Evolutionary conservation across 2,329 filamentous ascomycete species (phyloP), one percentile per base, ranked within the genome.

Genomic region (Botrytis pseudocinerea): DNA sequence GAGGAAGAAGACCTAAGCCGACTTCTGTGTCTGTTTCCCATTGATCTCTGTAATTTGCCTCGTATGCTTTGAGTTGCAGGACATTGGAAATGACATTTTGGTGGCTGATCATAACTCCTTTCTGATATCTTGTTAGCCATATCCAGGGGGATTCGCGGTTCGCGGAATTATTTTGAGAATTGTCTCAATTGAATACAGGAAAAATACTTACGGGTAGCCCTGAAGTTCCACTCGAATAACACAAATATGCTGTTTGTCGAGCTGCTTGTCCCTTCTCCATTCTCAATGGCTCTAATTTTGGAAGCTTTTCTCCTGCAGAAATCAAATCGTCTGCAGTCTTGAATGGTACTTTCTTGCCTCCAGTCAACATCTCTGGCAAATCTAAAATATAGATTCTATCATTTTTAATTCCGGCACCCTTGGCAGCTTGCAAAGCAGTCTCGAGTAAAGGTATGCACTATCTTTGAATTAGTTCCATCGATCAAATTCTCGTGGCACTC

Each of bases 21-120:
- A 80, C 77, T 70, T 79, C 77, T 14, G 68, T 76, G 32, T 64
- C 61, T 18, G 64, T 66, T 14, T 73, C 61, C 32, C 66, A 72
- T 85, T 79, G 87, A 1, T 81, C 83, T 83, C 75, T 93, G 88
- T 7, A 85, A 82, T 42, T 82, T 78, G 9, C 81, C 80, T 72
- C 87, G 80, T 81, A 92, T 88, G 54, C 32, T 25, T 44, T 59
- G 57, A 79, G 75, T 59, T 80, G 79, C 32, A 88, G 77, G 14
- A 91, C 79, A 81, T 97, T 97, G 74, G 93, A 84, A 14, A 97
- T 88, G 71, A 97, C 90, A 81, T 98, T 98, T 76, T 84, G 82
- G 82, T 98, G 95, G 28, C 90, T 93, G 62, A 98, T 87, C 88
- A 93, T 92, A 20, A 98, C 95, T 28, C 95, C 95, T 84, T 98